Evolutionary conservation across 2,329 filamentous ascomycete genomes (phyloP), one percentile per base, ranked within the genome.

Genomic region (Diaporthe sp.): DNA sequence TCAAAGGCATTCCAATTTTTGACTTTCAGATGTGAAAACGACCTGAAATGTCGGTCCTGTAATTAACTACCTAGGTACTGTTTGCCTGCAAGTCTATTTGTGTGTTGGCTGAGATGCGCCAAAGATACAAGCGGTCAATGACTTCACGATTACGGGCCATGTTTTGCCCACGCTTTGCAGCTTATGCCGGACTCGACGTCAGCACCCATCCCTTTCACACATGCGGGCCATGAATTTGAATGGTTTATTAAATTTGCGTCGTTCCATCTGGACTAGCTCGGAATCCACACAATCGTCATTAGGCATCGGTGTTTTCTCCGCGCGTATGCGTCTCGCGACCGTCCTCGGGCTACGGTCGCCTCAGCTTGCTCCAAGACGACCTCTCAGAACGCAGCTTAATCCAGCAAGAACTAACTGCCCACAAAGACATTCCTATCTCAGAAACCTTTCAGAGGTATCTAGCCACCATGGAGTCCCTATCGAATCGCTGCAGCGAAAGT

Each of bases 91-190:
- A 37, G n/a, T 37, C 22, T 19, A 22, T 13, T 51, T 37, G 63
- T n/a, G 44, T 37, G 44, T 19, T 47, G 32, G 32, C 13, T 39
- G 44, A 32, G 63, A 51, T 66, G 63, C 30, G n/a, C 63, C 44
- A 50, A 19, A 50, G 27, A 44, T 5, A 50, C 47, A 66, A 66
- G 61, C 61, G 61, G 61, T 66, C 61, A 66, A 66, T 66, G 63
- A 66, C 63, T 32, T 66, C 63, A 66, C 44, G 51, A 37, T 37
- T 51, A 51, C 61, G 61, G 44, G 51, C 30, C 44, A 19, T 17
- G 63, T 51, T 51, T 27, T 66, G 63, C 63, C 63, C 13, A 4
- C 63, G 17, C 19, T 25, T 3, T 12, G 32, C 37, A 44, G 8
- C n/a, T 19, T 17, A 42, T 27, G 22, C 32, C 30, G 44, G 13